phyloP scores from a whole-genome alignment of 179 eudicot genomes.

The Beta macrorhiza region DNA sequence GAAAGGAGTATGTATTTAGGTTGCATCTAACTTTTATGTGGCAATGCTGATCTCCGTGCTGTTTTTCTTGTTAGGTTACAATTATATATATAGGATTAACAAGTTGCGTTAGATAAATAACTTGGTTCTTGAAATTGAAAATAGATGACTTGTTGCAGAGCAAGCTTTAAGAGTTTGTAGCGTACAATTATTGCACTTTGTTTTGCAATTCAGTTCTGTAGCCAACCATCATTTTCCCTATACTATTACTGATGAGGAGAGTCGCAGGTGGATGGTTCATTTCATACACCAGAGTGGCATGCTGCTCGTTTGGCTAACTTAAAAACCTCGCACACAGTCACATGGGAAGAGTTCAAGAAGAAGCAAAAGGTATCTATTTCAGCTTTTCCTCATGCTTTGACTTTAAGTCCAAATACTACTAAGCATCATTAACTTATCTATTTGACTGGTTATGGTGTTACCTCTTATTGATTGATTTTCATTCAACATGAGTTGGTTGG shows the following conservation, averaged over 20 bases:
- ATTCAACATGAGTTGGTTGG: neutral
- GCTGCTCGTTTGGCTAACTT: slow-evolving; percentile 99
- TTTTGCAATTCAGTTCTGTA: neutral
- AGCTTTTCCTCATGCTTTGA: slow-evolving; percentile 7
- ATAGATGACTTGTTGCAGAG: neutral
- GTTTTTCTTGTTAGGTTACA: neutral
- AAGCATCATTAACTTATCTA: neutral
- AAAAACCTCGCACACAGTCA: slow-evolving; percentile 89
- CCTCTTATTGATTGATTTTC: neutral
- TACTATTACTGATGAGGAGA: slow-evolving; percentile 84
- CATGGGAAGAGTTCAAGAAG: slow-evolving; percentile 96
- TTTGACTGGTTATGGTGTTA: slow-evolving; percentile 5
- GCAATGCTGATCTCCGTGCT: slow-evolving; percentile 7
- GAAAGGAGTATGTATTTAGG: neutral
- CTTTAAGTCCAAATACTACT: neutral
- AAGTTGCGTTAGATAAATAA: neutral
- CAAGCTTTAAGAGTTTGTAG: neutral
- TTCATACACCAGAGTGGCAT: slow-evolving; percentile 99
- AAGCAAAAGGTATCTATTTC: slow-evolving; percentile 84
- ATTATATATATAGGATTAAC: neutral
- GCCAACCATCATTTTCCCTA: slow-evolving; percentile 17
- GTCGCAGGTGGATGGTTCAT: slow-evolving; percentile 99
- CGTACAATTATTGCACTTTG: slow-evolving; percentile 6
- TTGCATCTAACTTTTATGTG: slow-evolving; percentile 4
- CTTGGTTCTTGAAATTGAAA: neutral